phyloP scores from a whole-genome alignment of 352 stramenopile genomes.

The Phytopythium mirpurense region DNA sequence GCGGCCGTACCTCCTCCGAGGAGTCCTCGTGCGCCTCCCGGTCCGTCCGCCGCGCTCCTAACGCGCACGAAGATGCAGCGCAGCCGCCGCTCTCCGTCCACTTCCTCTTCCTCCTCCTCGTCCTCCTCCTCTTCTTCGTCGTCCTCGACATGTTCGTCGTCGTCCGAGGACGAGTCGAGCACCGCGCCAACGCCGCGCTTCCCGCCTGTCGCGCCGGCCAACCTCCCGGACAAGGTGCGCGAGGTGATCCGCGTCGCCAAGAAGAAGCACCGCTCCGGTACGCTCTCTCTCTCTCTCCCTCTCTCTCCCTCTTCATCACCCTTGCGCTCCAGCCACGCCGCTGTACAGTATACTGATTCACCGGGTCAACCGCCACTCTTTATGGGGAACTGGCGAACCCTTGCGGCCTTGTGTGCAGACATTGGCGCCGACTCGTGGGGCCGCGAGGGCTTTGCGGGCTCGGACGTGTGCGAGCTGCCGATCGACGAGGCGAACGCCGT shows the following conservation, averaged over 20 bases:
- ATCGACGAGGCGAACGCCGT: slow-evolving; percentile 63
- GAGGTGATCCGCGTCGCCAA: slow-evolving; percentile 52
- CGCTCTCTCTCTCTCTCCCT: neutral
- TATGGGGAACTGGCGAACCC: too few relatives aligned
- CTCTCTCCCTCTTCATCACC: neutral
- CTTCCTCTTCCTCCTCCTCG: slow-evolving; percentile 31
- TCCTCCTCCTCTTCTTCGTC: slow-evolving; percentile 20
- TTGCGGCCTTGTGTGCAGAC: slow-evolving; percentile 36
- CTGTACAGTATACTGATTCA: too few relatives aligned
- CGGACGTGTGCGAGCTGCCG: slow-evolving; percentile 69
- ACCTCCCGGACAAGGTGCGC: slow-evolving; percentile 42
- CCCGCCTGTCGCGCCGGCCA: slow-evolving; percentile 35
- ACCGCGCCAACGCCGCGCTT: slow-evolving; percentile 29
- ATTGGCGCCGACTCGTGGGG: slow-evolving; percentile 62
- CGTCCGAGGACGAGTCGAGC: slow-evolving; percentile 25
- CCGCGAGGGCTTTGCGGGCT: slow-evolving; percentile 78
- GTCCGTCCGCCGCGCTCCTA: neutral
- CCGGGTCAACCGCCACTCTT: too few relatives aligned
- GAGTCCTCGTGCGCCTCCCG: too few relatives aligned
- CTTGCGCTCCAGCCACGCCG: neutral
- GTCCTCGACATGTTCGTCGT: slow-evolving; percentile 33
- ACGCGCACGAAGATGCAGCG: neutral
- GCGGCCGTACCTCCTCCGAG: neutral
- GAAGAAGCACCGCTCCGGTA: slow-evolving; percentile 70
- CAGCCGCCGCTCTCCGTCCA: slow-evolving; percentile 30